Evolutionary conservation across 2,329 filamentous ascomycete species (phyloP).

Genomic region (Xylariaceae sp.): DNA sequence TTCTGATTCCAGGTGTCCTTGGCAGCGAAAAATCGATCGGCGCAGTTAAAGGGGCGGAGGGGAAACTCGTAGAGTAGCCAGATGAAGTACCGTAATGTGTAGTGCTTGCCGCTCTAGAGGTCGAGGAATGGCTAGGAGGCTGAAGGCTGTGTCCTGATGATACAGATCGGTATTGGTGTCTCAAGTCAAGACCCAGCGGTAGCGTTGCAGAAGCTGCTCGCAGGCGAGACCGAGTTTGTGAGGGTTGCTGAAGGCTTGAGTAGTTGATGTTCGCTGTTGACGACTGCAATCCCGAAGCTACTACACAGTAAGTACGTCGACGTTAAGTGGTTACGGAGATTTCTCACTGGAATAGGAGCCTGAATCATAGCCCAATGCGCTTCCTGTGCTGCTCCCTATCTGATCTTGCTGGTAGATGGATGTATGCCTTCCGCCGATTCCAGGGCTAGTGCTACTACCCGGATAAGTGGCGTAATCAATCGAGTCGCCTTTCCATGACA

Average conservation of each 20-base stretch:
- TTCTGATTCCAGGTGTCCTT: slow-evolving; percentile 48
- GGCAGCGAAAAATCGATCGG: slow-evolving; percentile 59
- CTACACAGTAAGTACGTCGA: slow-evolving; percentile 23
- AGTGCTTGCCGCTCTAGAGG: slow-evolving; percentile 47
- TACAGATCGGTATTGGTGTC: slow-evolving; percentile 42
- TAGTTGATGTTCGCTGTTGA: slow-evolving; percentile 57
- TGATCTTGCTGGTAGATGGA: slow-evolving; percentile 58
- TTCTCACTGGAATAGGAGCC: slow-evolving; percentile 58
- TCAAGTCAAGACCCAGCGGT: slow-evolving; percentile 40
- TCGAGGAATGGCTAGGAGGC: slow-evolving; percentile 39
- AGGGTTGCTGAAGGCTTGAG: slow-evolving; percentile 52
- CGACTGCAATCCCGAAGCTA: slow-evolving; percentile 55
- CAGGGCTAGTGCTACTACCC: slow-evolving; percentile 52
- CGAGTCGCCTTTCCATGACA: slow-evolving; percentile 67
- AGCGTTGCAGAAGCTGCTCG: slow-evolving; percentile 51
- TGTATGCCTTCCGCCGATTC: slow-evolving; percentile 53
- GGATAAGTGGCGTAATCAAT: slow-evolving; percentile 63
- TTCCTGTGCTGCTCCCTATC: slow-evolving; percentile 48
- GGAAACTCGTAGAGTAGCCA: slow-evolving; percentile 56
- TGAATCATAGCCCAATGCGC: slow-evolving; percentile 56
- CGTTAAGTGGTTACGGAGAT: neutral
- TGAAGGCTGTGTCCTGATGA: slow-evolving; percentile 39
- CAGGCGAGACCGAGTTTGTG: slow-evolving; percentile 53
- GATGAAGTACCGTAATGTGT: slow-evolving; percentile 50
- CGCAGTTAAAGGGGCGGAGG: slow-evolving; percentile 59